Base-by-base conservation (phyloP, 2,329 filamentous ascomycete species). In the Clonostachys byssicola region DNA sequence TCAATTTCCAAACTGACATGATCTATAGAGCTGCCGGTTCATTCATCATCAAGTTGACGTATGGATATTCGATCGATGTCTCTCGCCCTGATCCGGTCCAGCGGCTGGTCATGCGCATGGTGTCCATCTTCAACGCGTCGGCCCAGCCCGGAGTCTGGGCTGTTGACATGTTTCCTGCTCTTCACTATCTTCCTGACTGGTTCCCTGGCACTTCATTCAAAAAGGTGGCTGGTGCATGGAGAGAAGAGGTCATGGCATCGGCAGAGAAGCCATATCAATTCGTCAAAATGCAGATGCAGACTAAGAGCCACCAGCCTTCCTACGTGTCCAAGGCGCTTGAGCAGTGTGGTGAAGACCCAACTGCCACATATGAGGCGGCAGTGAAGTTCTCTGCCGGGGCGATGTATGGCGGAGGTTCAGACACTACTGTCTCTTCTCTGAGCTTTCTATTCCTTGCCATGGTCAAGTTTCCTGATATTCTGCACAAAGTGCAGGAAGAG, bases 121-220 rank as follows among this genome's bases (percentile, higher is more conserved):
- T 57, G 45, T 34, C 46, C 3, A 51, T 59, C 12, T 59, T 58
- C 41, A 52, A 52, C 6, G 48, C 49, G 12, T 53, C 58, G 4
- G 46, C 53, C 5, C 51, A 49, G 16, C 57, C 58, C 1, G 52
- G 53, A 47, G 44, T 51, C 10, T 58, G 52, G 52, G 18, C 51
- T 8, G 57, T 61, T 6, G 56, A 60, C 17, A 49, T 56, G 14
- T 45, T 61, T 6, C 57, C 58, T 10, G 33, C 46, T 9, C 34
- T 49, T 9, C 42, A 30, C 18, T 14, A 47, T 35, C 14, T 52
- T 12, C 50, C 50, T 3, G 51, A 53, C 8, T 42, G 49, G 39
- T 51, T 58, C n/a, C 58, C 57, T 12, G 58, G 58, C 1, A 46
- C 49, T 3, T 42, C 42, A 5, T 60, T 58, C 47, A 50, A 60